Conservation (phyloP, 805 yeast genomes). For the Kodamaea fukazawae region DNA sequence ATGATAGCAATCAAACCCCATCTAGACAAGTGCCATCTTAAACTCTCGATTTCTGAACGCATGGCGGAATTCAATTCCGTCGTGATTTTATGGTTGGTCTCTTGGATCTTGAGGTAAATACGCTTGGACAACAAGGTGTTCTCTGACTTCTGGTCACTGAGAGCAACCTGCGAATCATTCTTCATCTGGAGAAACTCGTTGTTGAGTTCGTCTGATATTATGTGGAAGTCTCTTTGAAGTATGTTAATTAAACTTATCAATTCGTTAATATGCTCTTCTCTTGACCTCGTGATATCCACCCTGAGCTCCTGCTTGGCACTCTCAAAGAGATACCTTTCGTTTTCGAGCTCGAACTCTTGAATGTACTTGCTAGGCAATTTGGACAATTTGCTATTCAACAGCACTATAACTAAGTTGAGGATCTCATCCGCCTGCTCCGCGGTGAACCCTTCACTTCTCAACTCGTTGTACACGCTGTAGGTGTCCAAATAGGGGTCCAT, state of each 20-base stretch:
- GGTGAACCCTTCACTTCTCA: conserved; percentile 57
- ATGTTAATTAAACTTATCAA: conserved; percentile 64
- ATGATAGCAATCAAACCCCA: conserved; percentile 79
- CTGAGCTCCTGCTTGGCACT: conserved; percentile 87
- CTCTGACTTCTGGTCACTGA: conserved; percentile 83
- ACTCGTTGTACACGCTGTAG: conserved; percentile 51
- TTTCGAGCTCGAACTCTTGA: conserved; percentile 70
- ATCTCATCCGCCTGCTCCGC: conserved; percentile 59
- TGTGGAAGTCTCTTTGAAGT: conserved; percentile 68
- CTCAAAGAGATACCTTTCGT: conserved; percentile 83
- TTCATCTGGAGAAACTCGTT: conserved; percentile 54
- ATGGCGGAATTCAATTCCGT: conserved; percentile 79
- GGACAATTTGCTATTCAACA: conserved; percentile 39
- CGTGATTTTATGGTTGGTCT: conserved; percentile 77
- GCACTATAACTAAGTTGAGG: conserved; percentile 46
- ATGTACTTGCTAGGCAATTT: conserved; percentile 48
- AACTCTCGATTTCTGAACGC: conserved; percentile 80
- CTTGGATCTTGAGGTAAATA: conserved; percentile 70
- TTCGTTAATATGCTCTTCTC: conserved; percentile 69
- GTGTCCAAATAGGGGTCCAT: conserved; percentile 47
- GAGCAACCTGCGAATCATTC: conserved; percentile 78
- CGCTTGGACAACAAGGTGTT: conserved; percentile 72
- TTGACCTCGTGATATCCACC: conserved; percentile 69
- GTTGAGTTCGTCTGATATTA: conserved; percentile 73
- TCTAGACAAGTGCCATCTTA: conserved; percentile 91